Percentiles rank a stretch among this genome's conserved stretches.
Conservation (phyloP, 495 filamentous ascomycete species). For the Penicillium antarcticum region DNA sequence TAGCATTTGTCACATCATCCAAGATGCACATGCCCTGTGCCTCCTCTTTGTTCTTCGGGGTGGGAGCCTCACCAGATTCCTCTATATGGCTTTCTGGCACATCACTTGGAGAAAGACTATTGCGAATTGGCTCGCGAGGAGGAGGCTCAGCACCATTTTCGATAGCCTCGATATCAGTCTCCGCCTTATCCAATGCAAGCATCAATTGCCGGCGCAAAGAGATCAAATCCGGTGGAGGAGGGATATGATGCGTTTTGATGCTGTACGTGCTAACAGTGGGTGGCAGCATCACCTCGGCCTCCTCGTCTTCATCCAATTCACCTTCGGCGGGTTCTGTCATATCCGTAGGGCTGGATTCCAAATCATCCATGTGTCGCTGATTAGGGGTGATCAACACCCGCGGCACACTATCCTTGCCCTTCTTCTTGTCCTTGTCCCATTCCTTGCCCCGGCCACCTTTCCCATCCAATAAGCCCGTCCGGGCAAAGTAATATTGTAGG, state of each 20-base stretch:
- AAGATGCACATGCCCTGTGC: conserved; percentile 88
- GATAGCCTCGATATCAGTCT: conserved; percentile 60
- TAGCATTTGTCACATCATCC: conserved; percentile 88
- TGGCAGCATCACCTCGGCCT: conserved; percentile 75
- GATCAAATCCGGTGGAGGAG: conserved; percentile 79
- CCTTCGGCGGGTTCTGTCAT: conserved; percentile 35
- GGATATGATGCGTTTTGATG: conserved; percentile 76
- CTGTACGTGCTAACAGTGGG: conserved; percentile 96
- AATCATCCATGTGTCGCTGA: conserved; percentile 37
- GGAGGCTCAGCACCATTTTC: conserved; percentile 31
- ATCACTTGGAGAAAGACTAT: conserved; percentile 35
- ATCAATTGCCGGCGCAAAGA: conserved; percentile 74
- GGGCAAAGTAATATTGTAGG: conserved; percentile 95
- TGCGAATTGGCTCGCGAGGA: conserved; percentile 26
- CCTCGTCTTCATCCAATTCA: conserved; percentile 50
- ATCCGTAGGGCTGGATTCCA: conserved; percentile 55
- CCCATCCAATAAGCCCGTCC: conserved; percentile 88
- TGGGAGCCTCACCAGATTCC: conserved; percentile 25
- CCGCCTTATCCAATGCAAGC: conserved; percentile 62
- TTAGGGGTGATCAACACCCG: conserved; percentile 43
- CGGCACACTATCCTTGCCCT: conserved; percentile 38
- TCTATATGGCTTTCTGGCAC: conserved; percentile 27
- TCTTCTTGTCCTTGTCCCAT: conserved; percentile 49
- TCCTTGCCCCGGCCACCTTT: conserved; percentile 83
- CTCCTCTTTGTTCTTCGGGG: conserved; percentile 68